Evolutionary conservation across 805 yeast species (phyloP).

Genomic region (Myxozyma mucilagina): DNA sequence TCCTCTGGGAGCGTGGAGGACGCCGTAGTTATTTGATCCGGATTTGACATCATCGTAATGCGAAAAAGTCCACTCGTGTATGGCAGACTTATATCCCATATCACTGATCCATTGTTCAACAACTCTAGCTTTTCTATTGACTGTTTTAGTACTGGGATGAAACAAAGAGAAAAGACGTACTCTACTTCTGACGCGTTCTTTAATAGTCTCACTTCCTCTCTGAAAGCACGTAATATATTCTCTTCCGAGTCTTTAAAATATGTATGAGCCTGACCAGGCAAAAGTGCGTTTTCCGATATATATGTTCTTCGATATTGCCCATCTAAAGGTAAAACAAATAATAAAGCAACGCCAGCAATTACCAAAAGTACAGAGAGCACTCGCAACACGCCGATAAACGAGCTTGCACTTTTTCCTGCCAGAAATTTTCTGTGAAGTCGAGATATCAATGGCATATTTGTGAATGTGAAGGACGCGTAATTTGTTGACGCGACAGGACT

Average conservation of each 20-base stretch:
- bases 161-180: conserved; percentile 11
- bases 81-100: conserved; percentile 67
- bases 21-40: conserved; percentile 66
- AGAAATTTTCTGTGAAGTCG: conserved; percentile 1
- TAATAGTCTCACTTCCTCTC: conserved; percentile 55
- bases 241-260: conserved; percentile 93
- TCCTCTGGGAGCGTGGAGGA: conserved; percentile 89
- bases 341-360: conserved; percentile 52
- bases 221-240: conserved; percentile 84
- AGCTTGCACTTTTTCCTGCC: not conserved
- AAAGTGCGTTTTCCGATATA: conserved; percentile 90
- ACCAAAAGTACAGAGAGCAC: conserved; percentile 7
- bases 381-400: conserved; percentile 5
- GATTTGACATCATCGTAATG: conserved; percentile 34
- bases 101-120: conserved; percentile 63
- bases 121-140: conserved; percentile 47
- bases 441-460: conserved; percentile 5
- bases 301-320: conserved; percentile 84
- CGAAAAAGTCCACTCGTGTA: conserved; percentile 43
- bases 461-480: not conserved
- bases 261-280: conserved; percentile 94
- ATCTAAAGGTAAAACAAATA: conserved; percentile 65
- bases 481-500: too few species aligned
- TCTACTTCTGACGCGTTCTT: conserved; percentile 32
- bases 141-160: not conserved